Evolutionary conservation across 1,284 basidiomycete species (phyloP).

Genomic region (Trametes hirsuta): DNA sequence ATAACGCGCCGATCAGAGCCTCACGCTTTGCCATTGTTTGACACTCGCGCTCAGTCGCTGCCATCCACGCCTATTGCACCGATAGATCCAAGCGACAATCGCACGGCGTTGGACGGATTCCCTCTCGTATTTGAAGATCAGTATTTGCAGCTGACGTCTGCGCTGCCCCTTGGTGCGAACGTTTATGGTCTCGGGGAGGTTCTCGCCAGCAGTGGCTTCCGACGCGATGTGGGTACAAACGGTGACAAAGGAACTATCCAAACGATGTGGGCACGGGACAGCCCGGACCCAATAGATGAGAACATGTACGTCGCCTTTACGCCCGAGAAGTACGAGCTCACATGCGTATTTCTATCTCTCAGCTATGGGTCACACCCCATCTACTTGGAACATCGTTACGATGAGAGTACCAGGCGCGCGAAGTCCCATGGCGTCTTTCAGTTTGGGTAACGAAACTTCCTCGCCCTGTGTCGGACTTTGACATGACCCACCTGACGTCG

Average conservation of each 20-base stretch:
- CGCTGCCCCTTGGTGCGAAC: constrained; percentile 66
- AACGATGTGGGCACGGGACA: constrained; percentile 72
- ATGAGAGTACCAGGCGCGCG: constrained; percentile 49
- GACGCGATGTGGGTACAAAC: constrained; percentile 61
- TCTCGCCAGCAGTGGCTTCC: constrained; percentile 67
- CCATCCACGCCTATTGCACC: constrained; percentile 58
- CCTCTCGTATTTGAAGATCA: constrained; percentile 78
- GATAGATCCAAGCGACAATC: constrained; percentile 47
- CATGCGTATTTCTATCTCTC: constrained; percentile 31
- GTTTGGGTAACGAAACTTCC: constrained; percentile 64
- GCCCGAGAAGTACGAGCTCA: constrained; percentile 23
- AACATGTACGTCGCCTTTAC: constrained; percentile 49
- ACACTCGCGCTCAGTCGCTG: constrained; percentile 65
- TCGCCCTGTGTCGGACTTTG: constrained; percentile 65
- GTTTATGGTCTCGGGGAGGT: constrained; percentile 83
- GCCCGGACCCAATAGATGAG: constrained; percentile 57
- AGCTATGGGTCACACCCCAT: constrained; percentile 77
- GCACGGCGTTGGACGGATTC: constrained; percentile 58
- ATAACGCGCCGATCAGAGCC: constrained; percentile 68
- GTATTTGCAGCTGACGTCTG: constrained; percentile 69
- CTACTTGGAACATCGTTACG: constrained; percentile 66
- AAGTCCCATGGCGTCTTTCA: constrained; percentile 73
- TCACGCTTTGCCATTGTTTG: constrained; percentile 65
- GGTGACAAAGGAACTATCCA: constrained; percentile 64
- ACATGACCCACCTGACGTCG: constrained; percentile 74